Conservation (phyloP, 345 rosid genomes). For the Durio zibethinus region DNA sequence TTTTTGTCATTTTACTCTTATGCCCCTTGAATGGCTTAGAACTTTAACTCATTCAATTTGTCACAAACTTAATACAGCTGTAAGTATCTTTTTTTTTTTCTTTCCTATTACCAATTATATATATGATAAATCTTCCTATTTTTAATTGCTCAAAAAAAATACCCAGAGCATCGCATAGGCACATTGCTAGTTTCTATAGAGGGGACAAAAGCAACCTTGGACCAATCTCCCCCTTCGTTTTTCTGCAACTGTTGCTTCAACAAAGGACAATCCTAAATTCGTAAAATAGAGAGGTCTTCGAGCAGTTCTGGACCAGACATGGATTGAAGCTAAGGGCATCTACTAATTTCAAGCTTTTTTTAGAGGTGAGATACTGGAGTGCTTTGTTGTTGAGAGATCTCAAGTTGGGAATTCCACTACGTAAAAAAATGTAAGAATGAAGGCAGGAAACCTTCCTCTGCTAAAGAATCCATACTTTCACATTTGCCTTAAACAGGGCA, state of each 20-base stretch:
- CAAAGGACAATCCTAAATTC: neutral
- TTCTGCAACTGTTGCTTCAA: constrained; percentile 2
- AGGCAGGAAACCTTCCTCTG: neutral
- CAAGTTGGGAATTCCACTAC: neutral
- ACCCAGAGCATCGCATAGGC: no score
- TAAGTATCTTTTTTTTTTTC: no score
- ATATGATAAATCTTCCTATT: no score
- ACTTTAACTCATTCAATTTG: no score
- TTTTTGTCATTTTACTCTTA: no score
- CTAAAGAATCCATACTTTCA: neutral
- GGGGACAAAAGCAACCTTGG: constrained; percentile 1
- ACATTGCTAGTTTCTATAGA: no score
- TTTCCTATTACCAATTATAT: no score
- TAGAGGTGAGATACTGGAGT: neutral
- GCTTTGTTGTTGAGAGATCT: constrained; percentile 3
- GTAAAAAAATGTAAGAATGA: neutral
- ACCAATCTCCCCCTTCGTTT: constrained; percentile 1
- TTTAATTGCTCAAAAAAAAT: no score
- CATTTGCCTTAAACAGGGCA: neutral
- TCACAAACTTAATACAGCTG: no score
- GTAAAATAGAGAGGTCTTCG: neutral
- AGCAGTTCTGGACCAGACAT: constrained; percentile 8
- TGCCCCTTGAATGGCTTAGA: no score
- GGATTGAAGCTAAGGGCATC: constrained; percentile 5
- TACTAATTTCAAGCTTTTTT: neutral